These are phyloP conservation scores for Rutstroemia sp. DNA, from an alignment of 2,329 filamentous ascomycete species.

Conservation along the genomic window DNA sequence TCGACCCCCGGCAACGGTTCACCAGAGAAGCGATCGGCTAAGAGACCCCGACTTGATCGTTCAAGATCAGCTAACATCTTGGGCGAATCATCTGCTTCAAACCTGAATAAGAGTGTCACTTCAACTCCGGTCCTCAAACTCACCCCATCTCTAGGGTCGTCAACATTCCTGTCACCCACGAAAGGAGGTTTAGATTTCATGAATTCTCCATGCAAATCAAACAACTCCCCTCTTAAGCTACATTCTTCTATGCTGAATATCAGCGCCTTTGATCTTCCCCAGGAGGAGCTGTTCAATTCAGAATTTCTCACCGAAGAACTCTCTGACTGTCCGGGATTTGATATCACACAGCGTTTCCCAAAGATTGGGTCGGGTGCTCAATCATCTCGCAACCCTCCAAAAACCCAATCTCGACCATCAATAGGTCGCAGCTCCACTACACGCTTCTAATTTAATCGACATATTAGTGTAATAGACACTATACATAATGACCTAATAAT, in stretches of 20 bases:
- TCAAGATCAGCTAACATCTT: conserved; percentile 56
- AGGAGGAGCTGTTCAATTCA: conserved; percentile 46
- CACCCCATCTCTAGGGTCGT: conserved; percentile 30
- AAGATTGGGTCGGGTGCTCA: conserved; percentile 56
- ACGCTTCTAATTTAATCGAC: conserved; percentile 22
- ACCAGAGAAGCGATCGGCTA: conserved; percentile 57
- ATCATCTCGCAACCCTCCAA: conserved; percentile 19
- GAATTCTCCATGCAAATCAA: conserved; percentile 48
- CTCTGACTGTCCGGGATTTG: conserved; percentile 53
- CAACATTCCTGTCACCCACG: conserved; percentile 45
- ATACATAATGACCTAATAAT: conserved; percentile 12
- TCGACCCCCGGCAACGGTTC: conserved; percentile 50
- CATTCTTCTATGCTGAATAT: conserved; percentile 18
- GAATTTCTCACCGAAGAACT: conserved; percentile 52
- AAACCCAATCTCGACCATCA: conserved; percentile 18
- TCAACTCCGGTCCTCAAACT: conserved; percentile 45
- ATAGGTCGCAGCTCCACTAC: conserved; percentile 28
- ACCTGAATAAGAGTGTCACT: conserved; percentile 43
- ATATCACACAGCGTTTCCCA: conserved; percentile 69
- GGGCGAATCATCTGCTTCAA: conserved; percentile 42
- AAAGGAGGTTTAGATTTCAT: conserved; percentile 39
- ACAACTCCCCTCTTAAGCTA: conserved; percentile 22
- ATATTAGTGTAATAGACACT: conserved; percentile 11
- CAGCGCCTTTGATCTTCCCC: conserved; percentile 21
- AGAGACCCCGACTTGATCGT: conserved; percentile 53